Percentiles rank a stretch among this genome's conserved stretches.
phyloP scores from a whole-genome alignment of 768 basidiomycete genomes.

The Mycena floridula region DNA sequence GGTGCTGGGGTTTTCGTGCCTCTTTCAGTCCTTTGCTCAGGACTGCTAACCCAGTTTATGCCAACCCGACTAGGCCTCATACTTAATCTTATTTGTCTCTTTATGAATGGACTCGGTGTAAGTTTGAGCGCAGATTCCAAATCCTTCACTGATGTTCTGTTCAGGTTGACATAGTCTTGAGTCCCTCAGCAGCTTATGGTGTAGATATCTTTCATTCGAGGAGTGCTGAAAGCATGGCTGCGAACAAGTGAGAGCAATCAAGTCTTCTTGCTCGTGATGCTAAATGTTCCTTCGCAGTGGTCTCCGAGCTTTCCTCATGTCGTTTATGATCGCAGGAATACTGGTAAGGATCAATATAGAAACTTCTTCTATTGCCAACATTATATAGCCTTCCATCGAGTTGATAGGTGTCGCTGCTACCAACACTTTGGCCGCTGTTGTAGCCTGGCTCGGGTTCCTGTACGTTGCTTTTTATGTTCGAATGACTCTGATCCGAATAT shows the following conservation, averaged over 20 bases:
- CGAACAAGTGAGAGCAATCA: constrained; percentile 26
- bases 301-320: constrained; percentile 9
- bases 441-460: constrained; percentile 13
- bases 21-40: constrained; percentile 40
- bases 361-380: too few relatives aligned
- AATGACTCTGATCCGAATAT: not conserved
- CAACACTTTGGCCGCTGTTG: constrained; percentile 8
- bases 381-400: constrained; percentile 11
- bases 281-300: not conserved
- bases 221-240: constrained; percentile 46
- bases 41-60: constrained; percentile 47
- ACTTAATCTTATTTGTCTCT: constrained; percentile 48
- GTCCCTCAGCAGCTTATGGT: constrained; percentile 38
- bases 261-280: not conserved
- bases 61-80: constrained; percentile 42
- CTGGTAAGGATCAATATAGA: too few relatives aligned
- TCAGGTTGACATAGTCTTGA: constrained; percentile 49
- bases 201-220: constrained; percentile 43
- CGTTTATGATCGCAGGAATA: not conserved
- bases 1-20: constrained; percentile 47
- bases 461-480: constrained; percentile 3
- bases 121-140: constrained; percentile 10
- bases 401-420: constrained; percentile 10
- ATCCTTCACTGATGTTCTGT: not conserved
- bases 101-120: constrained; percentile 62